Conservation (phyloP, 495 filamentous ascomycete species). For the Penicillium parvum region DNA sequence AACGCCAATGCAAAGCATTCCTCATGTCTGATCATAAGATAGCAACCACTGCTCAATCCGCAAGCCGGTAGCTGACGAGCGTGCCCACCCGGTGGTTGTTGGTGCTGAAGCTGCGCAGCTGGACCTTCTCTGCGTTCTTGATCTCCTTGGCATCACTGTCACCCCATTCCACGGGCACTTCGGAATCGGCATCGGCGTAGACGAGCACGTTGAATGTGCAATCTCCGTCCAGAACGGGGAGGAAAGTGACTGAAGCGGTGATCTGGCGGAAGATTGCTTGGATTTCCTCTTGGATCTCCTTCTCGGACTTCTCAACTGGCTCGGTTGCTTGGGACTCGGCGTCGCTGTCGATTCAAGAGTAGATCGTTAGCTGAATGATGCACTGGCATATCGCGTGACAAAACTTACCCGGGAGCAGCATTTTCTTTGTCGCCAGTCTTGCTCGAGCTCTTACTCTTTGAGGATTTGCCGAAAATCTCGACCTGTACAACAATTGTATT, state of each 20-base stretch:
- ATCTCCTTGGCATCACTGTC: slow-evolving; percentile 99
- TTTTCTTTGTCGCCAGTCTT: slow-evolving; percentile 61
- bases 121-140: slow-evolving; percentile 90
- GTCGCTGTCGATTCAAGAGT: slow-evolving; percentile 21
- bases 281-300: slow-evolving; percentile 92
- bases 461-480: slow-evolving; percentile 61
- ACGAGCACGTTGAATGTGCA: slow-evolving; percentile 99
- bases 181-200: slow-evolving; percentile 93
- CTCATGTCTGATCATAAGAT: slow-evolving; percentile 17
- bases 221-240: slow-evolving; percentile 85
- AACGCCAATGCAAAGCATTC: slow-evolving; percentile 32
- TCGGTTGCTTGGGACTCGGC: slow-evolving; percentile 27
- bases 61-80: slow-evolving; percentile 78
- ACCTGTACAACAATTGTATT: slow-evolving; percentile 39
- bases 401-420: slow-evolving; percentile 48
- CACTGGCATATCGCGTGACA: not conserved
- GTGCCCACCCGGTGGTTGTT: slow-evolving; percentile 91
- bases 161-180: slow-evolving; percentile 97
- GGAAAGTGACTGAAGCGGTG: slow-evolving; percentile 93
- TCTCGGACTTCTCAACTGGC: slow-evolving; percentile 72
- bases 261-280: slow-evolving; percentile 96
- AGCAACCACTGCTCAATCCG: slow-evolving; percentile 26
- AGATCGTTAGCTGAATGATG: not conserved
- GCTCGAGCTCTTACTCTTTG: slow-evolving; percentile 48
- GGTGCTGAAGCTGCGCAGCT: slow-evolving; percentile 92